Evolutionary conservation across 495 filamentous ascomycete species (phyloP).

Genomic region (Massariosphaeria phaeospora): DNA sequence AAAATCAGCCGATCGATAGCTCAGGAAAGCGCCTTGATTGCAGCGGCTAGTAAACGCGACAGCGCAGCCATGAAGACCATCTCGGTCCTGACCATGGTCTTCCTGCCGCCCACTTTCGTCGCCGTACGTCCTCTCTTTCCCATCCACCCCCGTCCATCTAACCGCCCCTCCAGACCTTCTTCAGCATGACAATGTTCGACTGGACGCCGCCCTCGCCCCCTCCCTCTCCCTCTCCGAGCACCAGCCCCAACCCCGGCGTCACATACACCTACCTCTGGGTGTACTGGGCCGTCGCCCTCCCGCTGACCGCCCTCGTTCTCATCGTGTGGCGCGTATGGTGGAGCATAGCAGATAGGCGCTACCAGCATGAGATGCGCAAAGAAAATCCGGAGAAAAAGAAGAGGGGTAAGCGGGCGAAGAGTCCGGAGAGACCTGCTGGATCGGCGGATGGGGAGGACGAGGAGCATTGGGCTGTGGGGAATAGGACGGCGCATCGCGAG

Average conservation of each 20-base stretch:
- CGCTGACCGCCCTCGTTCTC: slow-evolving; percentile 8
- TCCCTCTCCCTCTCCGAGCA: too few species aligned
- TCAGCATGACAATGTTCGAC: slow-evolving; percentile 18
- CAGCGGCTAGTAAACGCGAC: slow-evolving; percentile 2
- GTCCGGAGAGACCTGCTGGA: too few species aligned
- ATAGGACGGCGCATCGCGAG: too few species aligned
- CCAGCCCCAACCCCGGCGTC: neutral
- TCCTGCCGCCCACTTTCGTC: slow-evolving; percentile 16
- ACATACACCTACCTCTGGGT: slow-evolving; percentile 19
- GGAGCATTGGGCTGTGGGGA: too few species aligned
- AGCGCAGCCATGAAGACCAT: slow-evolving; percentile 18
- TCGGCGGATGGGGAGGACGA: too few species aligned
- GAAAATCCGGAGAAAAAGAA: neutral
- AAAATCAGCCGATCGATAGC: slow-evolving; percentile 4
- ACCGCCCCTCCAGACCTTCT: neutral
- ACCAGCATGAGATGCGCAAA: neutral
- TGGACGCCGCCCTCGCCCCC: slow-evolving; percentile 1
- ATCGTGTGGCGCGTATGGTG: slow-evolving; percentile 16
- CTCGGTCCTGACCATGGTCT: slow-evolving; percentile 6
- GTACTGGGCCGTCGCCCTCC: slow-evolving; percentile 24
- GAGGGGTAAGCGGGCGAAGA: too few species aligned
- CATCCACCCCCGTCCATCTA: neutral
- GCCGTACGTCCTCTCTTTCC: neutral
- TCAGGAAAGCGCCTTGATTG: slow-evolving; percentile 4
- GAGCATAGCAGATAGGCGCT: slow-evolving; percentile 4